phyloP scores from a whole-genome alignment of 177 flowering plant species.

The Telopea speciosissima region DNA sequence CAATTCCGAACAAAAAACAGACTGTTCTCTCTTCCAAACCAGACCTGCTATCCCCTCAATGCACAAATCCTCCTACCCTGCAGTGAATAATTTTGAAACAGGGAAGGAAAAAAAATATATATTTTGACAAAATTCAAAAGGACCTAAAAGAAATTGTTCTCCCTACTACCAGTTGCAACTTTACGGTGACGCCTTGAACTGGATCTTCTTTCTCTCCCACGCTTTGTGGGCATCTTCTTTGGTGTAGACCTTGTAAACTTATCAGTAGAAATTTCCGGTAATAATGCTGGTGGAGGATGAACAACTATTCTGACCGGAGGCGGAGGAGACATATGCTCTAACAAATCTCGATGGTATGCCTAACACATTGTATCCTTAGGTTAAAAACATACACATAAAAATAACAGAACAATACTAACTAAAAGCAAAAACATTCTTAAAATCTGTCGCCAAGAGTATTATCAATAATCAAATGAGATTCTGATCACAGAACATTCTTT shows the following conservation, averaged over 20 bases:
- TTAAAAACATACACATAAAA: no score
- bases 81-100: constrained; percentile 18
- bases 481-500: no score
- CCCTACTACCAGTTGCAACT: constrained; percentile 23
- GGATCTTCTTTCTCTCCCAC: constrained; percentile 46
- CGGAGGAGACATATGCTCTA: constrained; percentile 59
- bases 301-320: constrained; percentile 24
- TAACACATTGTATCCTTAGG: constrained; percentile 7
- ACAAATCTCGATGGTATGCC: constrained; percentile 76
- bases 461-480: no score
- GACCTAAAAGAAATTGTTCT: constrained; percentile 16
- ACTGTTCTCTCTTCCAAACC: constrained; percentile 1
- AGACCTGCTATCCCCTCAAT: constrained; percentile 9
- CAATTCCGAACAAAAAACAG: constrained; percentile 14
- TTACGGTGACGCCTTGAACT: constrained; percentile 69
- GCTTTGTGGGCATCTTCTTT: constrained; percentile 37
- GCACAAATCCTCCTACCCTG: constrained; percentile 9
- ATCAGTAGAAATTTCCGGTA: constrained; percentile 8
- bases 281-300: constrained; percentile 26
- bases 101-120: constrained; percentile 11
- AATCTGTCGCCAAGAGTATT: no score
- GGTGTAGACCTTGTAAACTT: constrained; percentile 20
- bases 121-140: constrained; percentile 2
- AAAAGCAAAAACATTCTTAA: no score
- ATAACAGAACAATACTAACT: no score